These are phyloP conservation scores for Phytophthora cactorum DNA, from an alignment of 352 stramenopile genomes.

Conservation along the genomic window DNA sequence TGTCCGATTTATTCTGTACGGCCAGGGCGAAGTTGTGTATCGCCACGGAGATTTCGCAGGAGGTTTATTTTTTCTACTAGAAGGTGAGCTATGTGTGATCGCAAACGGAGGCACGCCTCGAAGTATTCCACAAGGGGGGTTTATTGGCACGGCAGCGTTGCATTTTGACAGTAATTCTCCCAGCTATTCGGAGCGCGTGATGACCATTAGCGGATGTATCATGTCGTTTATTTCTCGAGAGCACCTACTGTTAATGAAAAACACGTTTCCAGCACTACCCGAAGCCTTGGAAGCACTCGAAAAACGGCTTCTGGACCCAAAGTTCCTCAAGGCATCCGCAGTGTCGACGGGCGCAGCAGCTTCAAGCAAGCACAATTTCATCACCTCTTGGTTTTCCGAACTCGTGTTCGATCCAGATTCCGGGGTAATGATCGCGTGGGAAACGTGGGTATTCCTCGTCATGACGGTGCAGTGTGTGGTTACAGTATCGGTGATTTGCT, in stretches of 20 bases:
- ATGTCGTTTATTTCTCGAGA: slow-evolving; percentile 60
- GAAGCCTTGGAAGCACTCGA: slow-evolving; percentile 50
- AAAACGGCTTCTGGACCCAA: slow-evolving; percentile 54
- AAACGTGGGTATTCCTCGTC: slow-evolving; percentile 59
- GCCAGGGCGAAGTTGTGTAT: slow-evolving; percentile 72
- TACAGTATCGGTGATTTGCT: slow-evolving; percentile 60
- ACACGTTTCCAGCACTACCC: slow-evolving; percentile 37
- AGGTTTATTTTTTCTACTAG: slow-evolving; percentile 64
- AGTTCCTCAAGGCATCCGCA: slow-evolving; percentile 53
- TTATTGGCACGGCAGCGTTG: slow-evolving; percentile 59
- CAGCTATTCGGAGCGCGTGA: slow-evolving; percentile 57
- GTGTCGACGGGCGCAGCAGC: slow-evolving; percentile 19
- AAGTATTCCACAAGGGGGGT: slow-evolving; percentile 51
- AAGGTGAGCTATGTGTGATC: slow-evolving; percentile 60
- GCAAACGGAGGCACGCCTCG: slow-evolving; percentile 41
- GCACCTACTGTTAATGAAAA: slow-evolving; percentile 48
- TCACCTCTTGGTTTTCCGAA: slow-evolving; percentile 22
- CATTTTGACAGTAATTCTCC: slow-evolving; percentile 40
- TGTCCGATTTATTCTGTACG: slow-evolving; percentile 72
- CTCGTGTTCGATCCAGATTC: slow-evolving; percentile 64
- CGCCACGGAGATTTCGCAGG: slow-evolving; percentile 62
- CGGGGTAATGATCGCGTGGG: slow-evolving; percentile 52
- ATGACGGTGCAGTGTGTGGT: slow-evolving; percentile 62
- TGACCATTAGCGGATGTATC: slow-evolving; percentile 60
- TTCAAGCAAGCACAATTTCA: slow-evolving; percentile 7